Conservation (phyloP, 2,329 filamentous ascomycete genomes). For the Phyllosticta citriasiana region DNA sequence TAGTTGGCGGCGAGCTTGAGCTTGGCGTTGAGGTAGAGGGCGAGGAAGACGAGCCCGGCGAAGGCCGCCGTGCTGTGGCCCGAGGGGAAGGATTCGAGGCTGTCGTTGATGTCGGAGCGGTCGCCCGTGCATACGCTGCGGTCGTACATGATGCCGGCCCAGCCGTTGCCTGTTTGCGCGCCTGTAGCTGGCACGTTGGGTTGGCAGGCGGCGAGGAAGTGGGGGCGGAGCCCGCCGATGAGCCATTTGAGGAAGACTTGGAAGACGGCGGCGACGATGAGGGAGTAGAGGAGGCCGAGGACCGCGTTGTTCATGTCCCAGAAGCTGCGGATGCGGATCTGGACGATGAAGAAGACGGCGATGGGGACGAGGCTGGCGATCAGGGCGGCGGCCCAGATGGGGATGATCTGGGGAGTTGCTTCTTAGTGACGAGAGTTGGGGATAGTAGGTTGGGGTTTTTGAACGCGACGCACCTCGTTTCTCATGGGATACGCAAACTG, state of each 20-base stretch:
- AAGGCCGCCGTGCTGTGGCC: slow-evolving; percentile 68
- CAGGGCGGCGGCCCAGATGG: slow-evolving; percentile 60
- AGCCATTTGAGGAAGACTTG: slow-evolving; percentile 69
- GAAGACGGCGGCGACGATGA: slow-evolving; percentile 63
- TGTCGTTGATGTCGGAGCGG: slow-evolving; percentile 53
- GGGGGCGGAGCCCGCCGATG: slow-evolving; percentile 53
- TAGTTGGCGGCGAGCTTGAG: slow-evolving; percentile 66
- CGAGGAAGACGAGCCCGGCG: slow-evolving; percentile 60
- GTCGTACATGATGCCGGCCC: slow-evolving; percentile 55
- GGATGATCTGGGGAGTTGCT: slow-evolving; percentile 49
- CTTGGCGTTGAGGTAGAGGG: slow-evolving; percentile 68
- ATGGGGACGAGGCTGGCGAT: slow-evolving; percentile 57
- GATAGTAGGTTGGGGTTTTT: slow-evolving; percentile 49
- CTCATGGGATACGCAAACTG: slow-evolving; percentile 62
- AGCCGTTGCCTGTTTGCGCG: slow-evolving; percentile 41
- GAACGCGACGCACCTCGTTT: slow-evolving; percentile 32
- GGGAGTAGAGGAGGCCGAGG: slow-evolving; percentile 58
- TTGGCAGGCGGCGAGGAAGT: slow-evolving; percentile 51
- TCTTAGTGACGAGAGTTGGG: slow-evolving; percentile 53
- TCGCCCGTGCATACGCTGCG: slow-evolving; percentile 61
- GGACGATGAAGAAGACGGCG: slow-evolving; percentile 52
- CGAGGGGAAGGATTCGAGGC: slow-evolving; percentile 60
- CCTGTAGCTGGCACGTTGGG: slow-evolving; percentile 42
- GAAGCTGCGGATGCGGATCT: slow-evolving; percentile 50
- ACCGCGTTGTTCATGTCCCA: slow-evolving; percentile 56